Base-by-base conservation (phyloP, 371 early-diverging fungal species). In the Capniomyces stellatus region DNA sequence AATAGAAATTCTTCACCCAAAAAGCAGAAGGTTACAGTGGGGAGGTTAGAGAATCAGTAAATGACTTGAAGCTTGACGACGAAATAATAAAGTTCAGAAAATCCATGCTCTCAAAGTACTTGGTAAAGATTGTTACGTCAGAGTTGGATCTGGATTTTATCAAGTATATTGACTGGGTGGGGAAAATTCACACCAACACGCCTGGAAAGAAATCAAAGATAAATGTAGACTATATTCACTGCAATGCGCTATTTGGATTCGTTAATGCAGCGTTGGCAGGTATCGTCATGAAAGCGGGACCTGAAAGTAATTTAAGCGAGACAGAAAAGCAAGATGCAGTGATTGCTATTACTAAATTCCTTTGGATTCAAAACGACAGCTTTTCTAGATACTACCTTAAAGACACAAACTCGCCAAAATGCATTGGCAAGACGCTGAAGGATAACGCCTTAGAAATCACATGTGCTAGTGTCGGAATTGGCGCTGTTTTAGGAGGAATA, bases 281-380 rank as follows among this genome's bases (percentile, higher is more conserved):
- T 29, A 79, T 79, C n/a, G 41, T 87, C 40, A 61, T 74, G 46
- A 74, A 74, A 4, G 56, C 78, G 27, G 25, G 22, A 6, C 44
- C 19, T 12, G 44, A 44, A 6, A 8, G 6, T 10, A 19, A 19
- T 25, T 22, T 44, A n/a, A 54, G 57, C 23, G 71, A 75, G 47
- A 76, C 76, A 10, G 69, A 70, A 0, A 70, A 80, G 44, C 59
- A 67, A 44, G 67, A 70, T 35, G 78, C 78, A 24, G 68, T 85
- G 19, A 62, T 71, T 3, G 89, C 89, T 1, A 86, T 85, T 55
- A 78, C 75, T 68, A 89, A 89, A 71, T 68, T 89, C 31, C 70
- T 89, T 23, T 89, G 89, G 89, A 74, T 89, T 52, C 89, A 89
- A 67, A 89, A 83, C 57, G 89, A 89, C 59, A 73, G 81, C 50